Conservation (phyloP, 169 alveolate genomes). For the Plasmodium berghei region DNA sequence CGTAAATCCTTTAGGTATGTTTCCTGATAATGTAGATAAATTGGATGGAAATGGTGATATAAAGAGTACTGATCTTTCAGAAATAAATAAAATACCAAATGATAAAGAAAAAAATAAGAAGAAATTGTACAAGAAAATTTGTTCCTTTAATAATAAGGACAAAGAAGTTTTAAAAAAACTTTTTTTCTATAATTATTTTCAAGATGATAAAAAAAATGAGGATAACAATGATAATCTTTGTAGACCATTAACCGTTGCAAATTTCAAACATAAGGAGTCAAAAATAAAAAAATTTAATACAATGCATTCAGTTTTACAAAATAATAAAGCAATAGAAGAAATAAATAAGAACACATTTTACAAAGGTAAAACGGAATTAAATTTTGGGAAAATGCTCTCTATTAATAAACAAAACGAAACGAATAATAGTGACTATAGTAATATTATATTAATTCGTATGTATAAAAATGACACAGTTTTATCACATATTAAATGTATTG, state of each 20-base stretch:
- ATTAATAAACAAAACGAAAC: not conserved
- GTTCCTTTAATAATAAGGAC: conserved; percentile 23
- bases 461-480: conserved; percentile 10
- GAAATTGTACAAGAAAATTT: not conserved
- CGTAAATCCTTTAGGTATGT: not conserved
- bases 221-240: conserved; percentile 22
- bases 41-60: not conserved
- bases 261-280: too few species aligned
- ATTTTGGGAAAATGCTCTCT: not conserved
- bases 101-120: not conserved
- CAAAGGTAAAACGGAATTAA: conserved; percentile 6
- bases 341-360: not conserved
- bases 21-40: not conserved
- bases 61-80: not conserved
- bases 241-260: not conserved
- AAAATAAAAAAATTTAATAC: too few species aligned
- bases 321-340: not conserved
- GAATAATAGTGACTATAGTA: conserved; percentile 7
- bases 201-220: conserved; percentile 3
- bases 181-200: conserved; percentile 30
- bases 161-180: conserved; percentile 21
- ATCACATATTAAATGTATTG: conserved; percentile 29
- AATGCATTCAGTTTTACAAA: not conserved
- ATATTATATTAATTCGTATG: conserved; percentile 47
- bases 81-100: not conserved